Evolutionary conservation across 345 rosid species (phyloP).

Genomic region (Tarenaya hassleriana): DNA sequence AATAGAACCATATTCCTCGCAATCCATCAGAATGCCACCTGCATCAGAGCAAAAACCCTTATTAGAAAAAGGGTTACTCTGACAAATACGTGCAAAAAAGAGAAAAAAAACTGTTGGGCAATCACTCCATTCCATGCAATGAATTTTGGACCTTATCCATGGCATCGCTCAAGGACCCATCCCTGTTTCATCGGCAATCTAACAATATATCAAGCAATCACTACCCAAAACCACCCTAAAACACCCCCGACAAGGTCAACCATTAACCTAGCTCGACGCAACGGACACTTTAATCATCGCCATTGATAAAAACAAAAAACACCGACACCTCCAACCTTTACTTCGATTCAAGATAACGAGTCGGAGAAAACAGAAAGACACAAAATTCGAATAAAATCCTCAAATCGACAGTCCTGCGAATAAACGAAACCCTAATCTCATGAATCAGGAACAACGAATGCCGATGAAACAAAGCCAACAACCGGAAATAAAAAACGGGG

Average conservation of each 20-base stretch:
- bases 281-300: constrained; percentile 30
- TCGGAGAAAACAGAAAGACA: not conserved
- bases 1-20: constrained; percentile 21
- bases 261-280: constrained; percentile 19
- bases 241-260: constrained; percentile 15
- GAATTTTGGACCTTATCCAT: constrained; percentile 14
- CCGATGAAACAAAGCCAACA: constrained; percentile 9
- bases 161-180: constrained; percentile 32
- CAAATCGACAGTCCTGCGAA: not conserved
- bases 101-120: constrained; percentile 21
- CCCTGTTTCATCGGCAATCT: constrained; percentile 14
- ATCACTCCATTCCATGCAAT: constrained; percentile 15
- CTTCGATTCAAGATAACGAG: not conserved
- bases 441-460: constrained; percentile 30
- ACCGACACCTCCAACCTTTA: constrained; percentile 14
- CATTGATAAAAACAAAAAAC: constrained; percentile 28
- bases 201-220: constrained; percentile 19
- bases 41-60: constrained; percentile 2
- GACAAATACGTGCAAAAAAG: constrained; percentile 17
- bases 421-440: constrained; percentile 32
- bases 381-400: not conserved
- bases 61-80: constrained; percentile 17
- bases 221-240: constrained; percentile 2
- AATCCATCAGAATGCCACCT: constrained; percentile 23
- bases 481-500: constrained; percentile 1